Evolutionary conservation across 192 early-diverging fungal species (phyloP), one percentile per base, ranked within the genome.

Genomic region (Jimgerdemannia lactiflua): DNA sequence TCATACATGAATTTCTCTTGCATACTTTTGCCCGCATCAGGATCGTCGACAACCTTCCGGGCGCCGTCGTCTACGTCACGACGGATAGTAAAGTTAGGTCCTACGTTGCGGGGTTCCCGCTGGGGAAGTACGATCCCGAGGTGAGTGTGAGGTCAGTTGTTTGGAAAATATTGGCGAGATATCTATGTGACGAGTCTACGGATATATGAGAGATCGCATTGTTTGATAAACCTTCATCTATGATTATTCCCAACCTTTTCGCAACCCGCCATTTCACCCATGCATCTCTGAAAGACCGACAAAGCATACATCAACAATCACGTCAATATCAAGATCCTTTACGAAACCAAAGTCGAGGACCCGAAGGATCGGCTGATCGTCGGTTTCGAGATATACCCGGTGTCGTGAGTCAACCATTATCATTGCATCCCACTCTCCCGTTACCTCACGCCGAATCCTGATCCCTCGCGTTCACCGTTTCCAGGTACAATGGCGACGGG

Each of bases 301-400:
- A 83, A 78, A 42, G 84, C 85, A 19, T 89, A 86, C 59, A 80
- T 94, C 42, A 90, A 92, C 80, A 92, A 92, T 72, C 91, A 92
- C 72, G 85, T 92, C 39, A 76, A 80, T 2, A 84, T 93, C 70
- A 82, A 89, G 18, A 84, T 92, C 19, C 74, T 90, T 17, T 91
- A 91, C 70, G 29, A 29, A 29, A 84, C 86, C 42, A 73, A 75
- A 17, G 74, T 70, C 17, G 80, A 70, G 41, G 75, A 76, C 40
- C 73, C 72, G n/a, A 75, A 79, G 7, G 78, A 83, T 6, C 82
- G 80, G 39, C 66, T 80, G n/a, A 88, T 94, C 42, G 87, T 91
- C 42, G 91, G 91, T 49, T 91, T 94, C 70, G 93, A 94, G 83
- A 89, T 92, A 19, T 87, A 88, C 66, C 91, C 93, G 7, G 81